Conservation (phyloP, 2,329 filamentous ascomycete genomes). For the Diaporthe destruens region DNA sequence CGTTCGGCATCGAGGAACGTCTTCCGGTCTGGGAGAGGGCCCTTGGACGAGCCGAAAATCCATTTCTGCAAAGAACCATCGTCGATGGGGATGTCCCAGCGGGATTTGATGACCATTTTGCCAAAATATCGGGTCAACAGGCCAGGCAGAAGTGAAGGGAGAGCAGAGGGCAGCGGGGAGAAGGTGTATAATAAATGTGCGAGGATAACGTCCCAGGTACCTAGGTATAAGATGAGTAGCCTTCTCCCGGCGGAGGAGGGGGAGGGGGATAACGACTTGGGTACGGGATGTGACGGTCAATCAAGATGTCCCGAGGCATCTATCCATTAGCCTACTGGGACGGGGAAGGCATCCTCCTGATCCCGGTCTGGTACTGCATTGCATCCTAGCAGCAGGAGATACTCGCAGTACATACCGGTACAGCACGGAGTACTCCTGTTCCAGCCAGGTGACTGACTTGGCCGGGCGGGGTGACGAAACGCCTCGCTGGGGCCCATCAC, state of each 20-base stretch:
- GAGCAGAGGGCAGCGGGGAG: not conserved
- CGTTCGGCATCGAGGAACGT: slow-evolving; percentile 74
- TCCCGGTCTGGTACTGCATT: slow-evolving; percentile 23
- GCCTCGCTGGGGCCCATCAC: slow-evolving; percentile 27
- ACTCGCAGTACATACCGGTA: too few species aligned
- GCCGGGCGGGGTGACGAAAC: slow-evolving; percentile 32
- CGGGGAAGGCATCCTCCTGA: slow-evolving; percentile 24
- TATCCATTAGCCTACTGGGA: slow-evolving; percentile 19
- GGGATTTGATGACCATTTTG: slow-evolving; percentile 61
- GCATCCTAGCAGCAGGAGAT: slow-evolving; percentile 10
- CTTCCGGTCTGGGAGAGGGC: slow-evolving; percentile 57
- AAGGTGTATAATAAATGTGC: not conserved
- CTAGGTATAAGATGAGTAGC: not conserved
- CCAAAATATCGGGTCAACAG: not conserved
- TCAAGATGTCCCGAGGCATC: slow-evolving; percentile 35
- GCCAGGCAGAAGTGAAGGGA: not conserved
- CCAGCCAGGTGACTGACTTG: too few species aligned
- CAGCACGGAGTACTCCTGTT: too few species aligned
- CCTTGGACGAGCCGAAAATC: slow-evolving; percentile 65
- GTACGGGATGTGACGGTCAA: slow-evolving; percentile 6
- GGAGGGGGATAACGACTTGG: not conserved
- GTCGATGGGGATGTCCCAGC: slow-evolving; percentile 60
- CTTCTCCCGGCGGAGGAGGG: slow-evolving; percentile 4
- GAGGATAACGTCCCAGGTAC: slow-evolving; percentile 7
- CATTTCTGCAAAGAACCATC: slow-evolving; percentile 66